These are phyloP conservation scores for Phytophthora chlamydospora DNA, from an alignment of 352 stramenopile species.

Conservation along the genomic window DNA sequence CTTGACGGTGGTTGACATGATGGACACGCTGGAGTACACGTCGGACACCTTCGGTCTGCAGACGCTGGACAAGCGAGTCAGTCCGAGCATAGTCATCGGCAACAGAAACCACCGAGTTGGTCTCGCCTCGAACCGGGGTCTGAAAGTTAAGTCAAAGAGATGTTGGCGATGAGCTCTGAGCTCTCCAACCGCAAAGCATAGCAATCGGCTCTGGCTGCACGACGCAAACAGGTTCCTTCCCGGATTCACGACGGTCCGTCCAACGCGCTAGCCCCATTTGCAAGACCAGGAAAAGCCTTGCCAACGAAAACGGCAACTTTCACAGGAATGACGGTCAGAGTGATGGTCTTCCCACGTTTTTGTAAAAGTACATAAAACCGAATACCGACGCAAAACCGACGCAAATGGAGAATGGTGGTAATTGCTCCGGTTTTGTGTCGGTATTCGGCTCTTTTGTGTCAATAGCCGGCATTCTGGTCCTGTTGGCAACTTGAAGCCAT, in stretches of 20 bases:
- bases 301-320: no score
- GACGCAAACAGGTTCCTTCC: no score
- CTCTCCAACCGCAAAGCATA: no score
- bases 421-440: conserved; percentile 15
- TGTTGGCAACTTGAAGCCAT: conserved; percentile 23
- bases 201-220: no score
- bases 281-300: no score
- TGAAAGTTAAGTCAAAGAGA: no score
- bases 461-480: conserved; percentile 14
- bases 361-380: conserved; percentile 7
- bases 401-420: conserved; percentile 21
- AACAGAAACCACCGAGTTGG: no score
- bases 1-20: conserved; percentile 34
- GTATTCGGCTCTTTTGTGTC: conserved; percentile 10
- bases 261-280: no score
- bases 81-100: no score
- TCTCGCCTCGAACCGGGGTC: no score
- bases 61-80: conserved; percentile 33
- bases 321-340: background rate
- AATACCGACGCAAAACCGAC: background rate
- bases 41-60: conserved; percentile 46
- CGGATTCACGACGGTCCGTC: no score
- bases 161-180: no score
- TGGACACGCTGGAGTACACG: background rate
- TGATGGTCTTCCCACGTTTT: conserved; percentile 14